A percentile compares a stretch with the other conserved stretches of the same genome.
These are phyloP conservation scores for Epichloe brachyelytri DNA, from an alignment of 2,329 filamentous ascomycete species.

Conservation along the genomic window DNA sequence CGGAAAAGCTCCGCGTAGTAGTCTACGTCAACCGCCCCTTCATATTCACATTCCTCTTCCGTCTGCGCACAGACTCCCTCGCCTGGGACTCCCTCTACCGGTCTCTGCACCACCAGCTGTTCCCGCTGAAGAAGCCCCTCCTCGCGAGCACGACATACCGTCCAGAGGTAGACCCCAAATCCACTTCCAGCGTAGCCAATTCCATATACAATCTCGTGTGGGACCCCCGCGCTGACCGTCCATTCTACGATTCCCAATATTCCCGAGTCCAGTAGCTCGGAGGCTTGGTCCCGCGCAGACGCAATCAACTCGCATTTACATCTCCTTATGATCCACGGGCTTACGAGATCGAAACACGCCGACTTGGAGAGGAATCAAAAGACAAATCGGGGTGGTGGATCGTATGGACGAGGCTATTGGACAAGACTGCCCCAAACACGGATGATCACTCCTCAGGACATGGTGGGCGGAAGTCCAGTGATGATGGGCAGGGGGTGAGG, in stretches of 20 bases:
- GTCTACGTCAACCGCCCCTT: constrained; percentile 66
- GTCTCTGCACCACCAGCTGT: constrained; percentile 47
- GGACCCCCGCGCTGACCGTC: constrained; percentile 30
- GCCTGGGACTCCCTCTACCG: constrained; percentile 43
- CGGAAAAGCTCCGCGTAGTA: constrained; percentile 50
- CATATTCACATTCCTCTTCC: constrained; percentile 64
- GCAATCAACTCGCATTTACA: constrained; percentile 53
- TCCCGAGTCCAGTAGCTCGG: constrained; percentile 6
- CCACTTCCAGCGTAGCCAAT: constrained; percentile 10
- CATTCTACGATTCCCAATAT: constrained; percentile 5
- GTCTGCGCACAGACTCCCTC: constrained; percentile 41
- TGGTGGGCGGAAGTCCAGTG: too few relatives aligned
- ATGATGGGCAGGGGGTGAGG: constrained; percentile 6
- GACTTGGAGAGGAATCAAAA: constrained; percentile 51
- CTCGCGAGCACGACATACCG: constrained; percentile 43
- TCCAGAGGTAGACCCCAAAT: constrained; percentile 25
- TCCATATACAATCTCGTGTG: constrained; percentile 51
- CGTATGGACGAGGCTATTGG: constrained; percentile 48
- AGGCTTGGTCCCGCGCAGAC: constrained; percentile 45
- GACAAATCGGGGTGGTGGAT: constrained; percentile 57
- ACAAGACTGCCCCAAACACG: constrained; percentile 16
- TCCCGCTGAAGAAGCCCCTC: constrained; percentile 44
- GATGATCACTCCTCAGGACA: constrained; percentile 5
- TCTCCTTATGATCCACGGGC: constrained; percentile 41
- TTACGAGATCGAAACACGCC: constrained; percentile 27